Evolutionary conservation across 2,329 filamentous ascomycete genomes (phyloP), one percentile per base, ranked within the genome.

Genomic region (Pseudomassariella vexata): DNA sequence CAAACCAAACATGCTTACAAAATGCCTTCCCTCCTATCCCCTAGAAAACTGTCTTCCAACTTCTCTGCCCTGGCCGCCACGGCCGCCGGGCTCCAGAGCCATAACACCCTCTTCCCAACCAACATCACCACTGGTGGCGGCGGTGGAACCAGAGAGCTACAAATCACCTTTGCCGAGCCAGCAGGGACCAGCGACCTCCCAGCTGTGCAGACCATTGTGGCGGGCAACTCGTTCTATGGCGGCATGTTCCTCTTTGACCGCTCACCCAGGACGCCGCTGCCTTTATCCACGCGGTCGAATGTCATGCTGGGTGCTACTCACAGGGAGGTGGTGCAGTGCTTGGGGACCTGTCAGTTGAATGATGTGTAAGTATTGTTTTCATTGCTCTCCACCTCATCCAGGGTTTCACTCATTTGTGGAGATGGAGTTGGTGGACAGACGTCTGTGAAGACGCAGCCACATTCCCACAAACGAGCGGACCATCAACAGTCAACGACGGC

Each of bases 181-280:
- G 57, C 61, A 14, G 58, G 59, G 14, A 63, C 57, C 16, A 61
- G 56, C 6, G 52, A 48, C 32, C 52, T 68, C 18, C 38, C 50
- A n/a, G 62, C 62, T 9, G 59, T 50, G 6, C 52, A 62, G 42
- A 64, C 64, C 15, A 59, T 70, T 37, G 53, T 60, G 2, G 62
- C 64, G 8, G 59, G 59, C 15, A 53, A 52, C 24, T 52, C 44
- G 20, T 68, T 69, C 41, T 67, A 73, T 43, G 67, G 68, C 27
- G 59, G 55, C 11, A 66, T 69, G 63, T 19, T 35, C 17, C 44
- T 48, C 18, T 50, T 44, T 44, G 45, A 50, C 36, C 44, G 47
- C 12, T 42, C 11, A 17, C 47, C 47, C 0, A 47, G 45, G n/a
- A 50, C 47, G 28, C 24, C 9, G 30, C 30, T 6, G 30, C 25